Percentiles rank a stretch among this genome's conserved stretches.
phyloP scores from a whole-genome alignment of 2,329 filamentous ascomycete genomes.

The Aspergillus bombycis region DNA sequence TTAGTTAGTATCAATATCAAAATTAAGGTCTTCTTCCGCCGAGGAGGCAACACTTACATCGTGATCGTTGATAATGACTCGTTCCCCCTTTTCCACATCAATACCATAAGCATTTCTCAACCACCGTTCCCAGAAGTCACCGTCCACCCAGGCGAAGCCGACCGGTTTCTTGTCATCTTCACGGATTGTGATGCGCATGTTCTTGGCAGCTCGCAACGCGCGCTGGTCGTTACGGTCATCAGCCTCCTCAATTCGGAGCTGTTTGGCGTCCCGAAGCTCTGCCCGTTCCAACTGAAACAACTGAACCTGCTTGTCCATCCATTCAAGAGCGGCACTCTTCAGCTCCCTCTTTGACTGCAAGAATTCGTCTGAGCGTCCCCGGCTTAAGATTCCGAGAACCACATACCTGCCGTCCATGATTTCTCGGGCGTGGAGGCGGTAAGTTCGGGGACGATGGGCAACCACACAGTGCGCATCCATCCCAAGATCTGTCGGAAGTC shows the following conservation, averaged over 20 bases:
- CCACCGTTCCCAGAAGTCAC: slow-evolving; percentile 97
- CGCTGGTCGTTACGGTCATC: slow-evolving; percentile 90
- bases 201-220: slow-evolving; percentile 83
- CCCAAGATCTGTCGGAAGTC: slow-evolving; percentile 76
- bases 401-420: slow-evolving; percentile 95
- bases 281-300: slow-evolving; percentile 91
- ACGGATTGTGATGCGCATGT: slow-evolving; percentile 88
- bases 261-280: slow-evolving; percentile 91
- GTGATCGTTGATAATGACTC: slow-evolving; percentile 95
- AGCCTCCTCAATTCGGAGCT: slow-evolving; percentile 93
- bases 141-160: slow-evolving; percentile 95
- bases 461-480: slow-evolving; percentile 97
- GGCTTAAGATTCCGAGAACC: slow-evolving; percentile 85
- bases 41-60: slow-evolving; percentile 66
- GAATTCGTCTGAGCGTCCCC: slow-evolving; percentile 79
- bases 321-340: slow-evolving; percentile 93
- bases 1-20: slow-evolving; percentile 26
- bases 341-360: slow-evolving; percentile 79
- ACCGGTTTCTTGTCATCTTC: slow-evolving; percentile 86
- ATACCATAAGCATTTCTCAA: slow-evolving; percentile 93
- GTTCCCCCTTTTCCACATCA: slow-evolving; percentile 80
- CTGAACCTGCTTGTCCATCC: slow-evolving; percentile 95
- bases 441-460: slow-evolving; percentile 92
- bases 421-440: slow-evolving; percentile 84
- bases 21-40: background rate